These are phyloP conservation scores for Candida railenensis DNA, from an alignment of 805 yeast species.

Conservation along the genomic window DNA sequence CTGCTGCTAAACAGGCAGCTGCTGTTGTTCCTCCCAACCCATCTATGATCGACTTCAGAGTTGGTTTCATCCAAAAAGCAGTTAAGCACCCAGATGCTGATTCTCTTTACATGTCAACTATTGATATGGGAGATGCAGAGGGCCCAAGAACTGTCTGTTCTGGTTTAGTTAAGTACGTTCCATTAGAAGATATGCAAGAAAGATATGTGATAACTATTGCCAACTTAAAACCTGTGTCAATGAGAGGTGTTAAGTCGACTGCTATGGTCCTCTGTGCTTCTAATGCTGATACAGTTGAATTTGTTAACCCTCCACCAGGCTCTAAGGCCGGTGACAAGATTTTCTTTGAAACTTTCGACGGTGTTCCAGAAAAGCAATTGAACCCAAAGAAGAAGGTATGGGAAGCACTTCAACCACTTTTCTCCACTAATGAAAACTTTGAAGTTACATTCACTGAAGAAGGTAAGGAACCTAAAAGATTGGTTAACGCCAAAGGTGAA, in stretches of 20 bases:
- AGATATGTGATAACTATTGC: slow-evolving; percentile 89
- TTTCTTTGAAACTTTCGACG: slow-evolving; percentile 88
- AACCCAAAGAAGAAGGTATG: slow-evolving; percentile 98
- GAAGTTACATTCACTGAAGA: slow-evolving; percentile 81
- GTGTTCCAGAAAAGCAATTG: slow-evolving; percentile 85
- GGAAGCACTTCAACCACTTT: slow-evolving; percentile 92
- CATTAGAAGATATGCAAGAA: slow-evolving; percentile 94
- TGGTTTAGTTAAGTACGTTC: slow-evolving; percentile 86
- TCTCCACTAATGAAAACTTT: slow-evolving; percentile 72
- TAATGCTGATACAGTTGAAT: slow-evolving; percentile 72
- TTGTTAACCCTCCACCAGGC: slow-evolving; percentile 91
- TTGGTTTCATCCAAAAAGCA: slow-evolving; percentile 96
- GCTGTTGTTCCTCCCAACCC: slow-evolving; percentile 73
- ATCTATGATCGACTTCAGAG: slow-evolving; percentile 85
- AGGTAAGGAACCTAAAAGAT: slow-evolving; percentile 69
- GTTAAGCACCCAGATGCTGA: slow-evolving; percentile 98
- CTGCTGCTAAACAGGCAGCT: slow-evolving; percentile 45
- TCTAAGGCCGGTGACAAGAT: slow-evolving; percentile 95
- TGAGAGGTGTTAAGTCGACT: slow-evolving; percentile 94
- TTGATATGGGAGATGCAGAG: slow-evolving; percentile 93
- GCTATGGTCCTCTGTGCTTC: slow-evolving; percentile 98
- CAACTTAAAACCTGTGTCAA: slow-evolving; percentile 94
- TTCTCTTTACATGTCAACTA: slow-evolving; percentile 92
- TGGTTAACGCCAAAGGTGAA: slow-evolving; percentile 80
- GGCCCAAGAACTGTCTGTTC: slow-evolving; percentile 99